Evolutionary conservation across 2,329 filamentous ascomycete genomes (phyloP), one percentile per base, ranked within the genome.

Genomic region (Tolypocladium endophyticum): DNA sequence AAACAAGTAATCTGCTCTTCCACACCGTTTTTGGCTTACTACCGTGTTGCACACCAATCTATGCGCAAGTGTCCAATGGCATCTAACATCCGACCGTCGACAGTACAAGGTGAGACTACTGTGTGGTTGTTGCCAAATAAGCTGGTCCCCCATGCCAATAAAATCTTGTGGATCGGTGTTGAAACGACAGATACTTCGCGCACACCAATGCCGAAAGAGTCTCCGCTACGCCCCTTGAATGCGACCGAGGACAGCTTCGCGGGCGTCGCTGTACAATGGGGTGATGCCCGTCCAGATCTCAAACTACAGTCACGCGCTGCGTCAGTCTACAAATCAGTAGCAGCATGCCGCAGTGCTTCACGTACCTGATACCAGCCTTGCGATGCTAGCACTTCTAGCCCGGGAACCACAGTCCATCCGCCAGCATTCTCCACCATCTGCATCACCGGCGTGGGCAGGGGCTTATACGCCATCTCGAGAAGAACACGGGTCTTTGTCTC

Each of bases 401-500:
- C 94, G 9, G 91, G 87, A 63, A 97, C 87, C 2, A 88, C 91
- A 59, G 77, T 81, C 94, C 94, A 99, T 3, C 87, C 87, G 14
- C 71, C 71, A 16, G 83, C 83, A 65, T 88, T 83, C 66, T 86
- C 81, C 2, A 92, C 93, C 70, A 97, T 77, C 70, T 89, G 82
- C 86, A 97, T 97, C 65, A 96, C 74, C 9, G 87, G 84, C 5
- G 94, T 99, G 58, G 89, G 82, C 0, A 83, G 79, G 25, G 94
- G 94, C 74, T 93, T 95, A 74, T 99, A 99, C 2, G 94, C 93
- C 92, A 99, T 96, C 73, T 99, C 94, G 4, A 97, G 76, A 62
- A 97, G 75, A 16, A 94, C 83, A 25, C 83, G 81, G 33, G 74
- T 74, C 7, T 74, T 74, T 30, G 60, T 60, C 63, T 68, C 70